Base-by-base conservation (phyloP, 257 asterid species). In the Lithospermum erythrorhizon region DNA sequence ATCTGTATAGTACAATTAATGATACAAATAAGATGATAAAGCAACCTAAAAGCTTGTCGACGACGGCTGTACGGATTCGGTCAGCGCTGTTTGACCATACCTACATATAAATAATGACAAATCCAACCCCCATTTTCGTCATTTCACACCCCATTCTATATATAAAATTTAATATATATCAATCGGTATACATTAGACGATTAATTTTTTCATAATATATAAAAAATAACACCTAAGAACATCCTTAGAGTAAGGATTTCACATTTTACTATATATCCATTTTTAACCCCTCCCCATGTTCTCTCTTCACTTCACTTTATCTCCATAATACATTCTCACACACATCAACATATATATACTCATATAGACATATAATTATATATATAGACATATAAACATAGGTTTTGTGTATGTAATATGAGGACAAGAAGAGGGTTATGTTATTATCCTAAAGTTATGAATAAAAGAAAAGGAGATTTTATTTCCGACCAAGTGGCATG, bases 11-110 rank as follows among this genome's bases (percentile, higher is more conserved):
- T n/a, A n/a, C n/a, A n/a, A n/a, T n/a, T n/a, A n/a, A 25, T 25
- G 29, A 2, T 5, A 2, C 2, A 25, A 25, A 25, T 5, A 25
- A 25, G 32, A 18, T 8, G 11, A 6, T 45, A 52, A 52, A 23
- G 1, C 47, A 35, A 11, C 15, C 11, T 1, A 35, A 8, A 35
- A 35, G 47, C 61, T 24, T 64, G 64, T 65, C 41, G 55, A 55
- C 57, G 79, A 75, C 81, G 79, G 73, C 45, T 61, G 72, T 37
- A 64, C 68, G 86, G 79, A 83, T 82, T 81, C 73, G 83, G 95
- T 87, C 86, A 84, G 64, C 75, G 55, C 57, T 30, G 60, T 79
- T 77, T 82, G 95, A 87, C 94, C 88, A 57, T 35, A 62, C 58
- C 47, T 30, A n/a, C 55, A 68, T 25, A 55, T 60, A 66, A n/a